phyloP scores from a whole-genome alignment of 2,329 filamentous ascomycete genomes.

The Drechslerella coelobrocha region DNA sequence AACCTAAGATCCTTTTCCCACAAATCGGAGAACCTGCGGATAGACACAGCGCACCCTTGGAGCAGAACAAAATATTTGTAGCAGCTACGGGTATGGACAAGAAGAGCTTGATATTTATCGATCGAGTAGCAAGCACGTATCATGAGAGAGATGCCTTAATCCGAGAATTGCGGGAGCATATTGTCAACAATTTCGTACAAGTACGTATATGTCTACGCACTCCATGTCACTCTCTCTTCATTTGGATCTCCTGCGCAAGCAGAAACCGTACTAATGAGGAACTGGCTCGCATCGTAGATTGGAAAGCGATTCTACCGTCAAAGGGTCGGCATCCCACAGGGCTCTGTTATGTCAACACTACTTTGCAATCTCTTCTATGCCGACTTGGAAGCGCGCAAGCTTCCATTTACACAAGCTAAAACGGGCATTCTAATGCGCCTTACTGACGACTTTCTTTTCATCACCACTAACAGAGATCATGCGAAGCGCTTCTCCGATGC shows the following conservation, averaged over 20 bases:
- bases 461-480: slow-evolving; percentile 73
- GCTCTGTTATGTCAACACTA: slow-evolving; percentile 82
- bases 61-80: slow-evolving; percentile 53
- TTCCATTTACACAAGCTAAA: slow-evolving; percentile 69
- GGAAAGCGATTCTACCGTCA: slow-evolving; percentile 89
- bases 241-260: too few relatives aligned
- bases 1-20: slow-evolving; percentile 35
- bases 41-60: slow-evolving; percentile 54
- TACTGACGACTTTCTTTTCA: slow-evolving; percentile 90
- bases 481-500: slow-evolving; percentile 75
- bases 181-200: slow-evolving; percentile 83
- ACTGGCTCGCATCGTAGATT: slow-evolving; percentile 61
- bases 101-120: slow-evolving; percentile 78
- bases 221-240: background rate
- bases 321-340: slow-evolving; percentile 88
- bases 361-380: slow-evolving; percentile 97
- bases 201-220: slow-evolving; percentile 12
- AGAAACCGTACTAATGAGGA: background rate
- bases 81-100: slow-evolving; percentile 59
- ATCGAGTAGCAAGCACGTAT: slow-evolving; percentile 67
- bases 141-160: slow-evolving; percentile 69
- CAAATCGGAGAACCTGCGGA: slow-evolving; percentile 38
- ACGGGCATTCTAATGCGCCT: slow-evolving; percentile 75
- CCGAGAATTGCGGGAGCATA: slow-evolving; percentile 75
- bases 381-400: slow-evolving; percentile 74